Base-by-base conservation (phyloP, 352 stramenopile species). In the Phytopythium oedochilum region DNA sequence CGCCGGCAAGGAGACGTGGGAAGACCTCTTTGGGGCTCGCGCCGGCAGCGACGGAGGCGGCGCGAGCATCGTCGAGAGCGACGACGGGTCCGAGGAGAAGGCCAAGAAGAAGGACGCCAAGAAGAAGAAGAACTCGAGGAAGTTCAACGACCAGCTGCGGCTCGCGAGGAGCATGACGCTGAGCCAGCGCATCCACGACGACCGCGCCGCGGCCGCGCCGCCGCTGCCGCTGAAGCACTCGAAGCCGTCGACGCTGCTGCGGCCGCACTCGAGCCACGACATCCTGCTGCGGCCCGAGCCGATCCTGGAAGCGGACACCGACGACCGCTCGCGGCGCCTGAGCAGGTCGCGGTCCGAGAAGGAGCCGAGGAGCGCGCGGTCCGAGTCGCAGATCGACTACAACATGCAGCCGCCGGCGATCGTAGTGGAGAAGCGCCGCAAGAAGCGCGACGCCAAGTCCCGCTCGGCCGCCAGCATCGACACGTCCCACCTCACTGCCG, bases 141-240 rank as follows among this genome's bases (percentile, higher is more conserved):
- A 85, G 53, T 87, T 85, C 53, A 88, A 87, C 34, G 76, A 88
- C 23, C 73, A 86, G 46, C 60, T 89, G 35, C 76, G 76, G 1
- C 39, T 86, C n/a, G 73, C 77, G 14, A 75, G 79, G 18, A 69
- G 61, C 23, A 59, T 86, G 10, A 71, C 79, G 48, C 54, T 86
- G n/a, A 82, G 67, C 58, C 60, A 67, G n/a, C 73, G 77, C 3
- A 83, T 88, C 39, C 60, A 79, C 22, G 71, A 74, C 18, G 73
- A 82, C 22, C n/a, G 57, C 75, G 66, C 58, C 18, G 51, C 51
- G 28, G 23, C 42, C 26, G 55, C 47, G 22, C n/a, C 56, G 26
- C 42, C 51, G 61, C 29, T 43, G 56, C 38, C 55, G 8, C 18
- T 50, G 38, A 60, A 54, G 71, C 50, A 49, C 22, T 39, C 15